Evolutionary conservation across 192 early-diverging fungal genomes (phyloP).

Genomic region (Coemansia sp.): DNA sequence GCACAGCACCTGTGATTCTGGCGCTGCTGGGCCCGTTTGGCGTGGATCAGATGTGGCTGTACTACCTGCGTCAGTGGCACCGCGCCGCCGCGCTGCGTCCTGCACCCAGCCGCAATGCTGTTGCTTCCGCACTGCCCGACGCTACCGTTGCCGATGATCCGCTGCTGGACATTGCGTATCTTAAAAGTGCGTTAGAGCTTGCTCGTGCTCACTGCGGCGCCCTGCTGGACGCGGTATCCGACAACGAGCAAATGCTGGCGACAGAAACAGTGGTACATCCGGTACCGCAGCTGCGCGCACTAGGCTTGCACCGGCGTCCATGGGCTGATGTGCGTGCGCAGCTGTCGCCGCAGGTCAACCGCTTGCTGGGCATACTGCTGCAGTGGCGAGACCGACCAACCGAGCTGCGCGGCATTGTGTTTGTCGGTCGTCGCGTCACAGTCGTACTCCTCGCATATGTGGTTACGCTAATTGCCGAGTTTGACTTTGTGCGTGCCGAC

Average conservation of each 20-base stretch:
- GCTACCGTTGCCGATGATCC: not conserved
- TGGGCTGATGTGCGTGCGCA: constrained; percentile 15
- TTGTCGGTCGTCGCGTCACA: constrained; percentile 72
- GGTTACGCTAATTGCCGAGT: constrained; percentile 55
- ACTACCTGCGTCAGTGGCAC: constrained; percentile 47
- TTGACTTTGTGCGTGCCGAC: constrained; percentile 49
- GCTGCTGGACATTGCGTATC: constrained; percentile 10
- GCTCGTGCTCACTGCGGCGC: constrained; percentile 16
- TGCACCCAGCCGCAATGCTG: constrained; percentile 3
- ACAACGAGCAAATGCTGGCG: not conserved
- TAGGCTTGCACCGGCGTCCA: constrained; percentile 25
- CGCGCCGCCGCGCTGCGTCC: constrained; percentile 25
- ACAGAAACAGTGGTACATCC: constrained; percentile 10
- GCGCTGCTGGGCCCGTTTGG: constrained; percentile 76
- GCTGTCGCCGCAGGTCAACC: constrained; percentile 71
- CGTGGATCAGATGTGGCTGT: constrained; percentile 68
- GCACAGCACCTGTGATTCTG: constrained; percentile 43
- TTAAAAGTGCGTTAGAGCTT: constrained; percentile 14
- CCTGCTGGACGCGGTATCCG: not conserved
- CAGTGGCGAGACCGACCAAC: constrained; percentile 44
- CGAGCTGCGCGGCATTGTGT: constrained; percentile 87
- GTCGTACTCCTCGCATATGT: constrained; percentile 61
- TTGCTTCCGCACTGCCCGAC: not conserved
- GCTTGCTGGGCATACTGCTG: constrained; percentile 63
- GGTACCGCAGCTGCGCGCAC: constrained; percentile 10